A percentile compares a stretch with the other conserved stretches of the same genome.
Evolutionary conservation across 108 stramenopile species (phyloP).

Genomic region (Cylindrotheca fusiformis): DNA sequence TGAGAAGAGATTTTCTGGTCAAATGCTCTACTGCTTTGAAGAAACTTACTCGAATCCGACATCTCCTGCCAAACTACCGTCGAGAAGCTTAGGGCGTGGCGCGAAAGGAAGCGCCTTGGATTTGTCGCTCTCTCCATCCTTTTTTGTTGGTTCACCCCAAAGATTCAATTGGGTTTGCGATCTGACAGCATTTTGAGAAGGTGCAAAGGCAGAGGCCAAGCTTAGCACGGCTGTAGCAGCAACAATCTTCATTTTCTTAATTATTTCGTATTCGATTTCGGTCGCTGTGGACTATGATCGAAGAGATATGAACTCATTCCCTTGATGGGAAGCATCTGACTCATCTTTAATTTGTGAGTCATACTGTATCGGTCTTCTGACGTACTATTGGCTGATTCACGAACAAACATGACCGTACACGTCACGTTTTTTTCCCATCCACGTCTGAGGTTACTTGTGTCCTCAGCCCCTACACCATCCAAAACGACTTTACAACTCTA

Average conservation of each 20-base stretch:
- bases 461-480: no score
- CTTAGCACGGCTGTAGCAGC: constrained; percentile 20
- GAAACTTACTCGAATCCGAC: constrained; percentile 77
- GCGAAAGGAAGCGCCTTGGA: constrained; percentile 75
- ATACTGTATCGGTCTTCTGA: no score
- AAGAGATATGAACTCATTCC: no score
- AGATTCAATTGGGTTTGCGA: constrained; percentile 4
- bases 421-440: no score
- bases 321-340: no score
- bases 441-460: no score
- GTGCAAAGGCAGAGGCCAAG: constrained; percentile 20
- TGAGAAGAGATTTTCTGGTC: background rate
- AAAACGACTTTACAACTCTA: no score
- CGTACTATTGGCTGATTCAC: no score
- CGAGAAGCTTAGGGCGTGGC: constrained; percentile 70
- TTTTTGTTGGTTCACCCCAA: constrained; percentile 9
- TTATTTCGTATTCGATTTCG: background rate
- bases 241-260: constrained; percentile 30
- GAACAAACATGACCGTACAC: no score
- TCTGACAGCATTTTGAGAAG: constrained; percentile 1
- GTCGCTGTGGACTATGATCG: no score
- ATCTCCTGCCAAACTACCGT: constrained; percentile 75
- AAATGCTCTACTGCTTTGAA: background rate
- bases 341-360: no score
- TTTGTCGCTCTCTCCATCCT: constrained; percentile 50